phyloP scores from a whole-genome alignment of 2,329 filamentous ascomycete species.

The Aspergillus persii region DNA sequence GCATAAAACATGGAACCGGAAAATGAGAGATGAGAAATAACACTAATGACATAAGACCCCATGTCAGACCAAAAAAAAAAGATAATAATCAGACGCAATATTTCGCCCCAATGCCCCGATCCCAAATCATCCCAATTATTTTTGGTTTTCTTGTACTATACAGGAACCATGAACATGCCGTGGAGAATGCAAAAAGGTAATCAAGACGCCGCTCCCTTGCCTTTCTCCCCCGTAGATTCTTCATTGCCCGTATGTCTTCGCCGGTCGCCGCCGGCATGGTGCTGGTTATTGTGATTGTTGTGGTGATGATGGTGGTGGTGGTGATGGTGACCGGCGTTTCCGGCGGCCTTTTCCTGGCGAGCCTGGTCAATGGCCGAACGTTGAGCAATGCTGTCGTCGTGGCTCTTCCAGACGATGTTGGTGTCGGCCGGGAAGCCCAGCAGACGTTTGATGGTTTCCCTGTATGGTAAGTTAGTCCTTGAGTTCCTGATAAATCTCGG shows the following conservation, averaged over 20 bases:
- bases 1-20: conserved; percentile 7
- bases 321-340: conserved; percentile 33
- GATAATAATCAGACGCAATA: conserved; percentile 32
- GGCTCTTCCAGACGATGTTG: conserved; percentile 90
- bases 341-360: conserved; percentile 72
- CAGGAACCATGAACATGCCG: conserved; percentile 28
- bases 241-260: conserved; percentile 44
- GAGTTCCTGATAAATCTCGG: background rate
- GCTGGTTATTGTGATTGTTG: conserved; percentile 21
- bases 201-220: conserved; percentile 38
- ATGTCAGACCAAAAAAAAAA: conserved; percentile 19
- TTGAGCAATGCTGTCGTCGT: conserved; percentile 93
- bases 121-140: conserved; percentile 40
- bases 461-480: conserved; percentile 37
- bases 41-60: conserved; percentile 16
- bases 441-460: conserved; percentile 90
- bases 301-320: conserved; percentile 31
- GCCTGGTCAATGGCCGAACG: conserved; percentile 86
- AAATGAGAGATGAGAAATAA: conserved; percentile 14
- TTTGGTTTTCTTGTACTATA: conserved; percentile 38
- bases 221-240: conserved; percentile 43
- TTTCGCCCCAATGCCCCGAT: conserved; percentile 40
- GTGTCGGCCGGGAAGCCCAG: conserved; percentile 85
- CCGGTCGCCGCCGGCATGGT: conserved; percentile 37
- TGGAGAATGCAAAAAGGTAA: conserved; percentile 20